phyloP scores from a whole-genome alignment of 306 rosid species.

The Pueraria montana region DNA sequence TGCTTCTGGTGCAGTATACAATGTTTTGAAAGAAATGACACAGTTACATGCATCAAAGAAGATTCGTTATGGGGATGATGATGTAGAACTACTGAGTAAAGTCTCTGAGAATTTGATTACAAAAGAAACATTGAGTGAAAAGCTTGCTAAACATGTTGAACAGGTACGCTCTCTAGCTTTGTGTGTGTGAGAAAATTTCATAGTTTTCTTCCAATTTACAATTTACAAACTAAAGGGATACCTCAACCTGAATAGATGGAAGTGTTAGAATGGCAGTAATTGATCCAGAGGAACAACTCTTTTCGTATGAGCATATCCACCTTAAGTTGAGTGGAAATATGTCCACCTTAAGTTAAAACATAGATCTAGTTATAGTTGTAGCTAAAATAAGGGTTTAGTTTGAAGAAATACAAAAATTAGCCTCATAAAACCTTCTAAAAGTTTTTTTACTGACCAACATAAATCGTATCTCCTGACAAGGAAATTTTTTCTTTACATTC shows the following conservation, averaged over 20 bases:
- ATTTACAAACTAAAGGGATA: constrained; percentile 32
- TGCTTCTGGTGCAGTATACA: constrained; percentile 75
- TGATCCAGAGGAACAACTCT: constrained; percentile 23
- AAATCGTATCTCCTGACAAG: neutral
- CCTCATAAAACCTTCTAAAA: neutral
- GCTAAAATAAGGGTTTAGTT: constrained; percentile 11
- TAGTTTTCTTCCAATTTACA: neutral
- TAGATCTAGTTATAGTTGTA: constrained; percentile 23
- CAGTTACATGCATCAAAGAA: constrained; percentile 70
- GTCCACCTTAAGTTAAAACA: constrained; percentile 32
- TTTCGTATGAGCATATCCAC: constrained; percentile 22
- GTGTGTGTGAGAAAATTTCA: constrained; percentile 1
- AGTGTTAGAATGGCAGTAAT: constrained; percentile 22
- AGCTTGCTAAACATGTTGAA: constrained; percentile 90
- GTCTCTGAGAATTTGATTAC: constrained; percentile 71
- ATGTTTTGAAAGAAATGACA: constrained; percentile 72
- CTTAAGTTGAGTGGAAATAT: too few relatives aligned
- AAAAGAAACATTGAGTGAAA: constrained; percentile 76
- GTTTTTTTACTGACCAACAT: constrained; percentile 30
- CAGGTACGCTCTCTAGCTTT: constrained; percentile 66
- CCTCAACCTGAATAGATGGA: constrained; percentile 32
- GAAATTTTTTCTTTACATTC: neutral
- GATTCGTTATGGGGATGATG: constrained; percentile 62
- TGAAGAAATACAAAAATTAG: neutral
- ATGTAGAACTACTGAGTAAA: constrained; percentile 69